Conservation (phyloP, 768 basidiomycete species). For the Rhodotorula graminis region DNA sequence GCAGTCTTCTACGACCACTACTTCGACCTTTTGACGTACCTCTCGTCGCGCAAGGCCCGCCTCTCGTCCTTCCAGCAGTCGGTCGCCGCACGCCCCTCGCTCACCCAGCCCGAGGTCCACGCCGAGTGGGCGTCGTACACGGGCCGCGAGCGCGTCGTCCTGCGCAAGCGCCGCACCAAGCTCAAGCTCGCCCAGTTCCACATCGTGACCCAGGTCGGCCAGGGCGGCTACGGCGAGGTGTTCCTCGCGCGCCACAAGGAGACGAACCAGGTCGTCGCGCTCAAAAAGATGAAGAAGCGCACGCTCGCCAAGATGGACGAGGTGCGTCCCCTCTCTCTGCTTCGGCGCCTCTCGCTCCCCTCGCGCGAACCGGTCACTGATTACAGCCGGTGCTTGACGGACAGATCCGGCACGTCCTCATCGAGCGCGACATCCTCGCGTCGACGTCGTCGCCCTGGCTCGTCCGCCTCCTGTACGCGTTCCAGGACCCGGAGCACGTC, state of each 20-base stretch:
- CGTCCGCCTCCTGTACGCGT: slow-evolving; percentile 88
- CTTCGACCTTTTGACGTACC: slow-evolving; percentile 87
- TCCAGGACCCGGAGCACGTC: slow-evolving; percentile 84
- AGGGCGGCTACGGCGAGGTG: slow-evolving; percentile 98
- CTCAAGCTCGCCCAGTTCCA: slow-evolving; percentile 91
- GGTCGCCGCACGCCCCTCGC: slow-evolving; percentile 60
- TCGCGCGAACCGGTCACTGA: background rate
- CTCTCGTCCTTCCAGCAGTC: slow-evolving; percentile 76
- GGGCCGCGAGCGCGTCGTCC: slow-evolving; percentile 83
- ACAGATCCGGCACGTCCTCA: slow-evolving; percentile 92
- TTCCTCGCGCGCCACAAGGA: slow-evolving; percentile 92
- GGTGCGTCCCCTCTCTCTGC: slow-evolving; percentile 51
- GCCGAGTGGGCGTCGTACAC: slow-evolving; percentile 89
- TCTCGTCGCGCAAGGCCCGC: slow-evolving; percentile 77
- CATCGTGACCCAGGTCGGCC: slow-evolving; percentile 96
- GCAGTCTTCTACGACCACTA: slow-evolving; percentile 96
- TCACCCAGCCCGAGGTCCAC: slow-evolving; percentile 43
- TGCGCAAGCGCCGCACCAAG: slow-evolving; percentile 89
- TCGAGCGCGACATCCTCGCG: slow-evolving; percentile 94
- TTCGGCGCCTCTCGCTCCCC: background rate
- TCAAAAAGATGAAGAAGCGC: slow-evolving; percentile 95
- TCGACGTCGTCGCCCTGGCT: slow-evolving; percentile 98
- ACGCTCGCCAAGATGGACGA: slow-evolving; percentile 98
- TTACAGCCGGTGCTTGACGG: no score
- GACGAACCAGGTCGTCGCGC: slow-evolving; percentile 89